phyloP scores from a whole-genome alignment of 2,329 filamentous ascomycete species.

The Alternaria sp. region DNA sequence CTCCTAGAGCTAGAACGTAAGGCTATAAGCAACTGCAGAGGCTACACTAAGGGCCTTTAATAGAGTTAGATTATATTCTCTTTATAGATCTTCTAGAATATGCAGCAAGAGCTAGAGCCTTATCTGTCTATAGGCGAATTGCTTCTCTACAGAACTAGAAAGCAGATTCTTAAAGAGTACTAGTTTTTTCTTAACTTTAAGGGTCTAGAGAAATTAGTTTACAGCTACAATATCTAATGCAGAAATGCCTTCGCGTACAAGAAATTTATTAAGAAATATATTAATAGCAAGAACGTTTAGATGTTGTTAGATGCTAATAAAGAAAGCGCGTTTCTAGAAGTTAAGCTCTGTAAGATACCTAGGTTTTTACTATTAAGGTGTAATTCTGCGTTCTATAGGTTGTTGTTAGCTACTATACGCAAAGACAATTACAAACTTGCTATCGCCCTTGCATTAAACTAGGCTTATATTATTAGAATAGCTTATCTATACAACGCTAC shows the following conservation, averaged over 20 bases:
- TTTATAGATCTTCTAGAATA: too few relatives aligned
- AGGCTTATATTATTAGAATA: not conserved
- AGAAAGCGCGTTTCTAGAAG: too few relatives aligned
- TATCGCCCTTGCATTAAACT: not conserved
- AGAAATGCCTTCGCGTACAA: not conserved
- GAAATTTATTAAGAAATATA: not conserved
- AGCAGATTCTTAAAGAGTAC: too few relatives aligned
- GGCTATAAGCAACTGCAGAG: too few relatives aligned
- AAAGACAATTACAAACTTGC: not conserved
- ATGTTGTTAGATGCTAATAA: not conserved
- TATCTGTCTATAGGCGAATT: too few relatives aligned
- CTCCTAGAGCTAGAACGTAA: too few relatives aligned
- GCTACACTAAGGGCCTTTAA: too few relatives aligned
- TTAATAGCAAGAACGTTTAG: not conserved
- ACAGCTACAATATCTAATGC: not conserved
- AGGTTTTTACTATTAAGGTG: not conserved
- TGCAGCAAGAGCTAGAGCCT: too few relatives aligned
- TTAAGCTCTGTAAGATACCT: not conserved
- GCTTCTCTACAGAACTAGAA: too few relatives aligned
- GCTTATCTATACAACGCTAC: not conserved
- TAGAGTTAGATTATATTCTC: too few relatives aligned
- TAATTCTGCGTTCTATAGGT: not conserved
- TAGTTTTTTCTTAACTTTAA: too few relatives aligned
- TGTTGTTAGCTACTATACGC: not conserved
- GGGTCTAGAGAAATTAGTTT: too few relatives aligned